phyloP scores from a whole-genome alignment of 176 grass and related monocot species.

The Oryza australiensis region DNA sequence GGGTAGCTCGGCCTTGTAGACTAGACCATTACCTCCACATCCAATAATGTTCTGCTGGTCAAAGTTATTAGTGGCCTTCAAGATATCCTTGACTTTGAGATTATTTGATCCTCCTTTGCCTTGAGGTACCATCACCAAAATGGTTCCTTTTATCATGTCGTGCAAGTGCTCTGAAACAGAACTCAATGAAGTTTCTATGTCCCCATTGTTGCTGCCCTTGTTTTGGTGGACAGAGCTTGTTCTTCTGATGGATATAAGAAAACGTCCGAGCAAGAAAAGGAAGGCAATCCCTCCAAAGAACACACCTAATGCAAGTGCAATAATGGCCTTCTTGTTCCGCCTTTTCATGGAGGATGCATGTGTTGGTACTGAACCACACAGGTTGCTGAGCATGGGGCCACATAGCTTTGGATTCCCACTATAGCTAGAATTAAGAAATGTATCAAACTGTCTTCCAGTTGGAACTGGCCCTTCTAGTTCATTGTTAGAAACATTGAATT shows the following conservation, averaged over 20 bases:
- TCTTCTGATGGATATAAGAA: constrained; percentile 45
- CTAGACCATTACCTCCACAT: constrained; percentile 84
- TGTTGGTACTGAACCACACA: constrained; percentile 1
- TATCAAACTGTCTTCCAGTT: constrained; percentile 55
- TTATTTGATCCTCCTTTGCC: constrained; percentile 56
- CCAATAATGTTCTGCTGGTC: constrained; percentile 82
- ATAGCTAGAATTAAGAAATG: constrained; percentile 66
- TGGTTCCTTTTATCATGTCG: constrained; percentile 44
- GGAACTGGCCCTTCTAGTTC: constrained; percentile 67
- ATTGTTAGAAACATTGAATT: constrained; percentile 70
- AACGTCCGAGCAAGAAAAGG: constrained; percentile 55
- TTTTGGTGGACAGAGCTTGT: constrained; percentile 33
- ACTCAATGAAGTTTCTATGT: constrained; percentile 53
- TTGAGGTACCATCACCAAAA: constrained; percentile 61
- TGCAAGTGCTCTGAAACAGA: constrained; percentile 44
- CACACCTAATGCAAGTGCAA: constrained; percentile 58
- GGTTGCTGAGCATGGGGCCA: constrained; percentile 39
- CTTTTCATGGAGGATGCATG: constrained; percentile 9
- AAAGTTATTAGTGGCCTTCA: constrained; percentile 87
- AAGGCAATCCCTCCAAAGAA: constrained; percentile 56
- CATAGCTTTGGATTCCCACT: constrained; percentile 67
- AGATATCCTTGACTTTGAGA: constrained; percentile 59
- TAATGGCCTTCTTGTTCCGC: constrained; percentile 46
- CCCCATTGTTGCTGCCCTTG: constrained; percentile 38
- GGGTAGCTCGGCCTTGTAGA: constrained; percentile 71